A percentile compares a stretch with the other conserved stretches of the same genome.
Conservation (phyloP, 2,329 filamentous ascomycete species). For the Fusarium bulbicola region DNA sequence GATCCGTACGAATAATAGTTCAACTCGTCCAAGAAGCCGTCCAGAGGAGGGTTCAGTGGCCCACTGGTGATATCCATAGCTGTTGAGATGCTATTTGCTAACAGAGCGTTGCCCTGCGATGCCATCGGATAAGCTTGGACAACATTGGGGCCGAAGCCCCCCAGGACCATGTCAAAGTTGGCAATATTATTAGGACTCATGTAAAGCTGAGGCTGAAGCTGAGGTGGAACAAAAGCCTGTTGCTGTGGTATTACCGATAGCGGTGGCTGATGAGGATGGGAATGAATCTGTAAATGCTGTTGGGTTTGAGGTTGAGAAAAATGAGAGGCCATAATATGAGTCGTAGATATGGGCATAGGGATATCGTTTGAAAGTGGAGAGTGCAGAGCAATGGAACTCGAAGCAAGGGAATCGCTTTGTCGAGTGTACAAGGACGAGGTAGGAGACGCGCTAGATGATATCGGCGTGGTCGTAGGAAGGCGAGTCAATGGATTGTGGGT, state of each 20-base stretch:
- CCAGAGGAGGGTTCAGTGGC: conserved; percentile 46
- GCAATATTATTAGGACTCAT: conserved; percentile 10
- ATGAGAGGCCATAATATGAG: conserved; percentile 15
- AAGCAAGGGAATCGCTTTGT: conserved; percentile 19
- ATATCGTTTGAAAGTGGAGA: conserved; percentile 23
- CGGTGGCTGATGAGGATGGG: not conserved
- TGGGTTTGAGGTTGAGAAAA: conserved; percentile 36
- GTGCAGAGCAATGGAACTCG: conserved; percentile 14
- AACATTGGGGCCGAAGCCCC: conserved; percentile 47
- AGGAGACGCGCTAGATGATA: conserved; percentile 24
- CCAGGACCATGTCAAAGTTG: conserved; percentile 52
- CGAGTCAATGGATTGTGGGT: conserved; percentile 38
- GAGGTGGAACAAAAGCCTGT: conserved; percentile 31
- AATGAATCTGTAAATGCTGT: conserved; percentile 19
- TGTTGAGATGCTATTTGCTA: conserved; percentile 9
- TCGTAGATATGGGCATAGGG: conserved; percentile 14
- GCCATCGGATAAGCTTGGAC: conserved; percentile 25
- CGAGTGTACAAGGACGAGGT: conserved; percentile 28
- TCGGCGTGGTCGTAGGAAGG: conserved; percentile 23
- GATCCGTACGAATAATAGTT: conserved; percentile 55
- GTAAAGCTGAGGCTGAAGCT: conserved; percentile 21
- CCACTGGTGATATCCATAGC: not conserved
- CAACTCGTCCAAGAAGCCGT: conserved; percentile 59
- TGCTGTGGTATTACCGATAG: conserved; percentile 25
- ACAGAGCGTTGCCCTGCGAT: conserved; percentile 13